Evolutionary conservation across 2,329 filamentous ascomycete species (phyloP), one percentile per base, ranked within the genome.

Genomic region (Bipolaris oryzae): DNA sequence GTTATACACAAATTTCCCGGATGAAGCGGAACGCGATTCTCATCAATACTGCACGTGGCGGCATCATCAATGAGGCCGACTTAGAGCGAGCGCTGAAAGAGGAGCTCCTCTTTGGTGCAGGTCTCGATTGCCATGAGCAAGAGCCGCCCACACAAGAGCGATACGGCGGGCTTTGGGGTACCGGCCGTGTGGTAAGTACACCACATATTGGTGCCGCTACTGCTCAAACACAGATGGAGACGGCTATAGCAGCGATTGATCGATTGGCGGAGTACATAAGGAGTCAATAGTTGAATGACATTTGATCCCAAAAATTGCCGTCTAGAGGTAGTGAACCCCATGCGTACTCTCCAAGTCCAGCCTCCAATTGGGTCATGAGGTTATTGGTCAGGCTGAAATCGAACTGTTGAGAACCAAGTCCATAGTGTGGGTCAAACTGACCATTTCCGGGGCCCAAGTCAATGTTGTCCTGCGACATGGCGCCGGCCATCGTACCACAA

Each of bases 131-230:
- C n/a, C 80, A 81, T 50, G 72, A 74, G 38, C 67, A 72, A 16
- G 81, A 84, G 57, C 81, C 81, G 16, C 78, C 76, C 7, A 78
- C 74, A 0, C 74, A 71, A 33, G 67, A 64, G 38, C 76, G 71
- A 7, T 77, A 78, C 9, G 66, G 81, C 46, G 60, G 79, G 7
- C 74, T 79, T 7, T 73, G 70, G 15, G 68, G 72, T 35, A 74
- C 77, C 21, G 78, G 81, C 2, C 81, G 82, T 53, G 63, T 85
- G 50, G 74, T 82, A 1, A 69, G 81, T 20, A 81, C 77, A 33
- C 81, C 81, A n/a, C 82, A 85, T 70, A 58, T 83, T 42, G 81
- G 81, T 7, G 80, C 79, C 1, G 75, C 80, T 0, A 82, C 81
- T 1, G 63, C 61, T 3, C 67, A 75, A 50, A 76, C 72, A 4